Conservation (phyloP, 1,139 yeast genomes). For the Suhomyces bokatorum region DNA sequence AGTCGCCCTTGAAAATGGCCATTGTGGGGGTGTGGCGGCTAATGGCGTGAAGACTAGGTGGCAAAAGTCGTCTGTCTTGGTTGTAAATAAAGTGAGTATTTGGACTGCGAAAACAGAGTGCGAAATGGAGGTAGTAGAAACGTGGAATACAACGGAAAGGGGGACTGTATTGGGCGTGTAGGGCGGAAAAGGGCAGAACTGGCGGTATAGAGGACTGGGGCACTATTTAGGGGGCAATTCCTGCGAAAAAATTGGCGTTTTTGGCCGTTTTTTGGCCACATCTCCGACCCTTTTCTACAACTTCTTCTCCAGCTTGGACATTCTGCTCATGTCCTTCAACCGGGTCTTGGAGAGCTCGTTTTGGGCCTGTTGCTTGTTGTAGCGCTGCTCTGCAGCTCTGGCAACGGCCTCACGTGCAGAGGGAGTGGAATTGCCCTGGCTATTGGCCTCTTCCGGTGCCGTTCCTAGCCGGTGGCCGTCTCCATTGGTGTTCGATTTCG, state of each 20-base stretch:
- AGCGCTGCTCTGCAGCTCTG: slow-evolving; percentile 38
- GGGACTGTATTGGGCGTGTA: background rate
- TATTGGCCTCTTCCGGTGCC: background rate
- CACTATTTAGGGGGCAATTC: background rate
- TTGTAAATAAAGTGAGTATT: background rate
- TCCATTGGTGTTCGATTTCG: background rate
- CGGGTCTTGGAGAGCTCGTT: slow-evolving; percentile 28
- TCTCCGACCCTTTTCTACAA: background rate
- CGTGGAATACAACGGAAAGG: background rate
- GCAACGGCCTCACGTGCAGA: slow-evolving; percentile 34
- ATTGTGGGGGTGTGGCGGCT: slow-evolving; percentile 3
- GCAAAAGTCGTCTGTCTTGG: background rate
- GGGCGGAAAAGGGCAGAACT: background rate
- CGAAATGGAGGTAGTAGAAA: too few relatives aligned
- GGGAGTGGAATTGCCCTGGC: background rate
- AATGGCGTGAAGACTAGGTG: background rate
- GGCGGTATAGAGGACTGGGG: background rate
- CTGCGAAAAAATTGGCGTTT: background rate
- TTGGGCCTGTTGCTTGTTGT: slow-evolving; percentile 28
- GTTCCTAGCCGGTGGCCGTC: slow-evolving; percentile 6
- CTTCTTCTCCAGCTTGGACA: slow-evolving; percentile 38
- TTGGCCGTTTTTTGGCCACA: too few relatives aligned
- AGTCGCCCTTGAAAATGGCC: slow-evolving; percentile 15
- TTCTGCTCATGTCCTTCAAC: slow-evolving; percentile 31
- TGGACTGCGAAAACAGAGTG: background rate